These are phyloP conservation scores for Saprolegnia diclina DNA, from an alignment of 352 stramenopile species.

Conservation along the genomic window DNA sequence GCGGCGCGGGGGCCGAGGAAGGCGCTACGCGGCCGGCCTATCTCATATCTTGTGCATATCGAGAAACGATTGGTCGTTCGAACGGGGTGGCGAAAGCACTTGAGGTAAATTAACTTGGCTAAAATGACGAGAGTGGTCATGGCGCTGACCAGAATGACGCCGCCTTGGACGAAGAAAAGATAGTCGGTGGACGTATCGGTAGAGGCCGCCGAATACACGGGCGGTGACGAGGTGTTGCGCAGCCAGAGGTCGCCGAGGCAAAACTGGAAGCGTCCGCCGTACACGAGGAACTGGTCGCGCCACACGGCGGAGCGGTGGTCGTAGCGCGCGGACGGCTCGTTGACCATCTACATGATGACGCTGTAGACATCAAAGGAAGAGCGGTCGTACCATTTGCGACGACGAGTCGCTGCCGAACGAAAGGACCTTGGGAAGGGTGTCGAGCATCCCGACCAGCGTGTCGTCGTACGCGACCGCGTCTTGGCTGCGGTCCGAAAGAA, in stretches of 20 bases:
- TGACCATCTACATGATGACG: not conserved
- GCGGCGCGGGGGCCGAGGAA: not conserved
- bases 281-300: not conserved
- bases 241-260: slow-evolving; percentile 22
- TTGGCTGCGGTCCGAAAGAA: not conserved
- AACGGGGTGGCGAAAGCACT: no score
- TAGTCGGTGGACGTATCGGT: no score
- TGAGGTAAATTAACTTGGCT: no score
- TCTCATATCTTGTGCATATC: no score
- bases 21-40: no score
- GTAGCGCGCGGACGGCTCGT: slow-evolving; percentile 9
- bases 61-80: no score
- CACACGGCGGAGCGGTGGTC: slow-evolving; percentile 20
- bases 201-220: no score
- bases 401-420: not conserved
- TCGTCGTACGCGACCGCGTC: slow-evolving; percentile 16
- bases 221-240: not conserved
- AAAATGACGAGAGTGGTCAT: no score
- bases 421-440: not conserved
- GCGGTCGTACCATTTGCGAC: not conserved
- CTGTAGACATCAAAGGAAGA: not conserved
- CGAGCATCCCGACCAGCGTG: not conserved
- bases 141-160: no score
- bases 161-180: no score
- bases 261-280: slow-evolving; percentile 20